Evolutionary conservation across 2,329 filamentous ascomycete species (phyloP).

Genomic region (Fusarium temperatum): DNA sequence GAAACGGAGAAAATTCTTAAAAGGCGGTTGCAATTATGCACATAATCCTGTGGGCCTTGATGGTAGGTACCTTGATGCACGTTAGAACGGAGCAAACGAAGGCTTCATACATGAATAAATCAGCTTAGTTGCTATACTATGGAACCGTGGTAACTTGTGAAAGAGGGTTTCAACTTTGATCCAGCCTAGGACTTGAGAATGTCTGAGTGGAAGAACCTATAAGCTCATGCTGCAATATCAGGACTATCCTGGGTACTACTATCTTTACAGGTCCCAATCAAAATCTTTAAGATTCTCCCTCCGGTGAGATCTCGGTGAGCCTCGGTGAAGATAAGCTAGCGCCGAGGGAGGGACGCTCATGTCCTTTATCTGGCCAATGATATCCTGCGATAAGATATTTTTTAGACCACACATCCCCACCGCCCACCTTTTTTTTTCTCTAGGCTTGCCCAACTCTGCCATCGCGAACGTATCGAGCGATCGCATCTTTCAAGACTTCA

Average conservation of each 20-base stretch:
- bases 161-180: not conserved
- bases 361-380: constrained; percentile 38
- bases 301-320: not conserved
- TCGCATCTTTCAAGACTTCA: constrained; percentile 7
- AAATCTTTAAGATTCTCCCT: not conserved
- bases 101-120: not conserved
- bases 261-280: not conserved
- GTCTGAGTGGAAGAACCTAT: not conserved
- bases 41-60: no score
- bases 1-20: not conserved
- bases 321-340: constrained; percentile 28
- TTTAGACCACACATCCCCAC: constrained; percentile 39
- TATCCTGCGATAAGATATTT: constrained; percentile 41
- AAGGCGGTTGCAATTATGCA: not conserved
- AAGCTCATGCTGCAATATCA: not conserved
- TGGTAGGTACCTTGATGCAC: not conserved
- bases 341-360: not conserved
- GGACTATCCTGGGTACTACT: not conserved
- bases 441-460: constrained; percentile 16
- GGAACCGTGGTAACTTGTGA: not conserved
- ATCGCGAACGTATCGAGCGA: constrained; percentile 9
- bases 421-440: constrained; percentile 45
- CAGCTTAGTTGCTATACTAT: not conserved
- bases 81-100: not conserved
- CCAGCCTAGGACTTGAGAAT: not conserved